These are phyloP conservation scores for Agrocybe praecox DNA, from an alignment of 768 basidiomycete genomes.

Conservation along the genomic window DNA sequence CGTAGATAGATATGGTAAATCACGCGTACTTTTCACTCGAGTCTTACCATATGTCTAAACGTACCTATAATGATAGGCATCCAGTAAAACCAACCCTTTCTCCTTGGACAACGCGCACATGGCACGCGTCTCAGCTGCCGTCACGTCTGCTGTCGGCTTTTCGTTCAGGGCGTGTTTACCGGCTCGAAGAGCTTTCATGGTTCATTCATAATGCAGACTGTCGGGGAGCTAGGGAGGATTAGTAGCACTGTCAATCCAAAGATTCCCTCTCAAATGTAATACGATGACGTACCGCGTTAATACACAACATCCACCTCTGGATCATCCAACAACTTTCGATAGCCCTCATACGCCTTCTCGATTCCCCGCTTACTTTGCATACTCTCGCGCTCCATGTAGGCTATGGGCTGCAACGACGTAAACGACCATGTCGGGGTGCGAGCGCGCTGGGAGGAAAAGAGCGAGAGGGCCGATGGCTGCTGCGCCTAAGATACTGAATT, in stretches of 20 bases:
- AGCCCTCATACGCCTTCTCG: slow-evolving; percentile 58
- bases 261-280: background rate
- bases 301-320: slow-evolving; percentile 58
- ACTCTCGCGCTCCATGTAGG: slow-evolving; percentile 43
- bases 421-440: slow-evolving; percentile 58
- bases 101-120: slow-evolving; percentile 52
- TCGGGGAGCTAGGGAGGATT: slow-evolving; percentile 50
- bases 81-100: slow-evolving; percentile 55
- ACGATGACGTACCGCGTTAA: slow-evolving; percentile 46
- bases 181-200: no score
- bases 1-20: slow-evolving; percentile 28
- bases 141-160: no score
- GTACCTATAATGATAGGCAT: slow-evolving; percentile 62
- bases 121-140: slow-evolving; percentile 50
- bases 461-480: slow-evolving; percentile 56
- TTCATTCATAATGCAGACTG: slow-evolving; percentile 67
- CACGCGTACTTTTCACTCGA: no score
- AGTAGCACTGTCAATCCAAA: background rate
- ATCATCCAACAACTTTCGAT: slow-evolving; percentile 56
- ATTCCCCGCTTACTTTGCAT: slow-evolving; percentile 58
- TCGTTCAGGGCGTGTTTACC: no score
- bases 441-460: slow-evolving; percentile 51
- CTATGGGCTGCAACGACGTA: slow-evolving; percentile 64
- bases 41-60: no score
- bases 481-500: slow-evolving; percentile 43